Percentiles rank a stretch among this genome's conserved stretches.
phyloP scores from a whole-genome alignment of 805 yeast species.

The Wickerhamomyces bisporus region DNA sequence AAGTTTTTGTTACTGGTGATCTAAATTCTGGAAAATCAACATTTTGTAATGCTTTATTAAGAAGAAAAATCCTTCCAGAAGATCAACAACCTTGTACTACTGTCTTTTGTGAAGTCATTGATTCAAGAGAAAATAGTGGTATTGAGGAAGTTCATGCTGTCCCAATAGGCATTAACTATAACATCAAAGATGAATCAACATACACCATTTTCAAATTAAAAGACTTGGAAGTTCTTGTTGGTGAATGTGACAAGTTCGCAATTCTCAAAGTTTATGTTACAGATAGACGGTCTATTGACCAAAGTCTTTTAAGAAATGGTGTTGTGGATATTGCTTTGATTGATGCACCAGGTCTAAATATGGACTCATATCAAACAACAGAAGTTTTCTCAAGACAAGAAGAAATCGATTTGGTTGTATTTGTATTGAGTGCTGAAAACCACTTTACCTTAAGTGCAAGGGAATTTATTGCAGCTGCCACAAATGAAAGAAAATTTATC shows the following conservation, averaged over 20 bases:
- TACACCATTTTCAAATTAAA: conserved; percentile 50
- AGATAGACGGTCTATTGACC: conserved; percentile 62
- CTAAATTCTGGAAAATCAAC: conserved; percentile 95
- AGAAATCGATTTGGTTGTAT: conserved; percentile 92
- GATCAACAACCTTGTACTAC: conserved; percentile 98
- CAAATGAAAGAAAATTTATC: conserved; percentile 84
- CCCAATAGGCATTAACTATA: conserved; percentile 40
- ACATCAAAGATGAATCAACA: conserved; percentile 54
- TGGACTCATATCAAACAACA: conserved; percentile 90
- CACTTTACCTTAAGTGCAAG: conserved; percentile 92
- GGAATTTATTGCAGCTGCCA: conserved; percentile 87
- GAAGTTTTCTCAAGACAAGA: conserved; percentile 95
- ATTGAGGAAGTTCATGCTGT: conserved; percentile 94
- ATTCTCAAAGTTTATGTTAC: conserved; percentile 76
- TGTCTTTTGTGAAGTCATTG: conserved; percentile 92
- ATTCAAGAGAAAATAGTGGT: conserved; percentile 68
- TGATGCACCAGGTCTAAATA: conserved; percentile 95
- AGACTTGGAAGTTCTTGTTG: conserved; percentile 65
- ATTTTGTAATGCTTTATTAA: conserved; percentile 83
- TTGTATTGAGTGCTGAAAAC: conserved; percentile 94
- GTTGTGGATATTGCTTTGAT: conserved; percentile 87
- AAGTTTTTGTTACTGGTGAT: conserved; percentile 95
- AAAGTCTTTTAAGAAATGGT: conserved; percentile 79
- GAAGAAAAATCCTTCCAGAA: conserved; percentile 78
- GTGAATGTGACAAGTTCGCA: conserved; percentile 64